These are phyloP conservation scores for Globisporangium splendens DNA, from an alignment of 352 stramenopile genomes.

Conservation along the genomic window DNA sequence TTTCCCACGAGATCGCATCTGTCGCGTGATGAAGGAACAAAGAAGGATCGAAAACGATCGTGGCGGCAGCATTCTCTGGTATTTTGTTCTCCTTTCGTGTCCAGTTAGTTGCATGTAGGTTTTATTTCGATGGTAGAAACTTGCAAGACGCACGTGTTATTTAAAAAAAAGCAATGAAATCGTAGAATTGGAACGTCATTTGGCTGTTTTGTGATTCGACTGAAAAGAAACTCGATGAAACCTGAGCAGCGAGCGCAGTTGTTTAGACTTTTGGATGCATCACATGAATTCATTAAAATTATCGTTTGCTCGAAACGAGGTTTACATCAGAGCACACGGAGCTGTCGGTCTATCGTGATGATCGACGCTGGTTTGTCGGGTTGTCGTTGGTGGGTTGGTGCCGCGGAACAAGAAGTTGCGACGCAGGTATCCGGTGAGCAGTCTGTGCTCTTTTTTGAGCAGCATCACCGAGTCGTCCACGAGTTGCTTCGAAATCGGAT, in stretches of 20 bases:
- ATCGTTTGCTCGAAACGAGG: no score
- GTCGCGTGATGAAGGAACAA: conserved; percentile 26
- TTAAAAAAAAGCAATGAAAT: no score
- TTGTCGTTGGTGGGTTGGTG: conserved; percentile 6
- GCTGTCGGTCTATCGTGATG: conserved; percentile 11
- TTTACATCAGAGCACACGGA: conserved; percentile 18
- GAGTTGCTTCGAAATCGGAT: conserved; percentile 24
- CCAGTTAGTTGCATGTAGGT: neutral
- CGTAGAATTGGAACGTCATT: no score
- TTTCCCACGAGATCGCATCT: conserved; percentile 79
- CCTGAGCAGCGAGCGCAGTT: no score
- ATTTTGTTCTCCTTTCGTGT: neutral
- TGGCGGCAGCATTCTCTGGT: neutral
- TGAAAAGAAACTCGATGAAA: no score
- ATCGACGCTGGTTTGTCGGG: conserved; percentile 13
- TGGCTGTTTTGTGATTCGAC: no score
- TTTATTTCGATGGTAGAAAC: neutral
- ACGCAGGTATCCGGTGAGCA: conserved; percentile 68
- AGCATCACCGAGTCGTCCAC: conserved; percentile 38
- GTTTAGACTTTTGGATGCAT: no score
- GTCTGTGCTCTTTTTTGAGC: conserved; percentile 60
- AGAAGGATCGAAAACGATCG: neutral
- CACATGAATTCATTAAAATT: no score
- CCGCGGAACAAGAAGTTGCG: conserved; percentile 78
- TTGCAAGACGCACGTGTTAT: no score